phyloP scores from a whole-genome alignment of 768 basidiomycete species.

The Asterophora parasitica region DNA sequence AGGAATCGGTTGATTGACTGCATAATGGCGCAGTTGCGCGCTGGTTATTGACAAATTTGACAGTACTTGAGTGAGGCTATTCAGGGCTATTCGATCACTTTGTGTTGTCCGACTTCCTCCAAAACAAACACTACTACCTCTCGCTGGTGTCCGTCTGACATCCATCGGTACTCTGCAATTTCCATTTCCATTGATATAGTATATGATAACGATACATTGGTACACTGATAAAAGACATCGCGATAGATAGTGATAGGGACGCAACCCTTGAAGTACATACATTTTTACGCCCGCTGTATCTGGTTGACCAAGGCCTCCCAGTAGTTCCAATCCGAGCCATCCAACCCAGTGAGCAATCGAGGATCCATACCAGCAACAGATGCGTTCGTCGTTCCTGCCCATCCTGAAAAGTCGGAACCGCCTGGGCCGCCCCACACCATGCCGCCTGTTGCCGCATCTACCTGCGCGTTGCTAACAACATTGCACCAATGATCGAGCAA shows the following conservation, averaged over 20 bases:
- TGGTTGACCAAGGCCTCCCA: constrained; percentile 78
- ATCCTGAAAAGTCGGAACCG: constrained; percentile 52
- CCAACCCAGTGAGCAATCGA: constrained; percentile 43
- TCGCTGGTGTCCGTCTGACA: no score
- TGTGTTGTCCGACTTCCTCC: neutral
- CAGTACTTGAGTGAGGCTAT: no score
- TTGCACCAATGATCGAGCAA: constrained; percentile 84
- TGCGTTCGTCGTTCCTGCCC: constrained; percentile 48
- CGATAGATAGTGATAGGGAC: neutral
- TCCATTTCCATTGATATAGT: no score
- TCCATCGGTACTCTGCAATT: no score
- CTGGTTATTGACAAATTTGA: neutral
- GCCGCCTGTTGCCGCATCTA: constrained; percentile 45
- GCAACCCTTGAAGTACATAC: neutral
- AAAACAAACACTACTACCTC: constrained; percentile 1
- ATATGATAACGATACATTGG: neutral
- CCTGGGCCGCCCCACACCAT: constrained; percentile 61
- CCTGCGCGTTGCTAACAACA: constrained; percentile 63
- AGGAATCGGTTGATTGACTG: constrained; percentile 88
- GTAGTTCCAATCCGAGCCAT: constrained; percentile 71
- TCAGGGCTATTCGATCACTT: no score
- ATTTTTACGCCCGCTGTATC: constrained; percentile 35
- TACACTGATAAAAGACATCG: neutral
- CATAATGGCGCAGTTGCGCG: constrained; percentile 38
- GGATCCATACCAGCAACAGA: constrained; percentile 37